A percentile compares a stretch with the other conserved stretches of the same genome.
phyloP scores from a whole-genome alignment of 2,329 filamentous ascomycete species.

The Neofusicoccum kwambonambiense region DNA sequence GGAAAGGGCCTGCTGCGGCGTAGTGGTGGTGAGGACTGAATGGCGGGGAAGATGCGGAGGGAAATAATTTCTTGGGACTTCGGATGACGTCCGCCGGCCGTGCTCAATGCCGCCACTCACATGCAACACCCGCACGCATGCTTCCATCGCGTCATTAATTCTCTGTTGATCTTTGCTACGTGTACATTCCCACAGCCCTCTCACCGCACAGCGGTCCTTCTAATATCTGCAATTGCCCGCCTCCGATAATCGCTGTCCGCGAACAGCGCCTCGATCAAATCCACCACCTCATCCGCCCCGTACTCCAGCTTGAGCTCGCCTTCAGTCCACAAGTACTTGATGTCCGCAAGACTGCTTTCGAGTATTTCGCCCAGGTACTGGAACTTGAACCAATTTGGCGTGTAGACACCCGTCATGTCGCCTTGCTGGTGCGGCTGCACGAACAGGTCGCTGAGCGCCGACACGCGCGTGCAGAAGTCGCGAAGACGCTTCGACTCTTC shows the following conservation, averaged over 20 bases:
- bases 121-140: not conserved
- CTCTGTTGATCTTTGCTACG: not conserved
- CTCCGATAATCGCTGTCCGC: conserved; percentile 61
- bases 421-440: conserved; percentile 39
- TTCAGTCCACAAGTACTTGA: conserved; percentile 64
- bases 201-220: conserved; percentile 27
- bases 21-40: not conserved
- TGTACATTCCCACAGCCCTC: not conserved
- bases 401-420: conserved; percentile 60
- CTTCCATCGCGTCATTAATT: not conserved
- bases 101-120: too few species aligned
- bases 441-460: conserved; percentile 58
- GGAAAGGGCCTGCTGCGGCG: not conserved
- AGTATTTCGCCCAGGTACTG: conserved; percentile 64
- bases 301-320: conserved; percentile 64
- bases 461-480: conserved; percentile 55
- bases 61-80: not conserved
- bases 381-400: conserved; percentile 64
- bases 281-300: conserved; percentile 59
- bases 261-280: conserved; percentile 63
- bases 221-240: conserved; percentile 58
- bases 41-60: not conserved
- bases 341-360: conserved; percentile 62
- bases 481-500: conserved; percentile 61
- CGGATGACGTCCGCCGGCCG: too few species aligned